These are phyloP conservation scores for Myotisia sp. DNA, from an alignment of 2,329 filamentous ascomycete genomes.

Conservation along the genomic window DNA sequence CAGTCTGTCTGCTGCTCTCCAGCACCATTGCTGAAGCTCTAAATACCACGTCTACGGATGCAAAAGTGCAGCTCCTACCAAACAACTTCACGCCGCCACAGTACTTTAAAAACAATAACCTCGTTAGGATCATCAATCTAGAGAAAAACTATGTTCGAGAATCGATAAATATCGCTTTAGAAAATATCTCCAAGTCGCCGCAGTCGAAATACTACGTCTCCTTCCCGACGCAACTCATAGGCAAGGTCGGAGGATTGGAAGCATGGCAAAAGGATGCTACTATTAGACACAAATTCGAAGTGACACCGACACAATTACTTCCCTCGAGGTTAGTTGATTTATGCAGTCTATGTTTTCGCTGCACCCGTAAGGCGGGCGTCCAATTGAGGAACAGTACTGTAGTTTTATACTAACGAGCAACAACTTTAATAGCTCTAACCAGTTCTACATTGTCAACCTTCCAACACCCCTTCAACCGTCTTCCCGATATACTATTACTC, in stretches of 20 bases:
- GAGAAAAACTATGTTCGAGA: constrained; percentile 89
- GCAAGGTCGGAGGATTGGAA: constrained; percentile 70
- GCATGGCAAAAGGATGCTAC: constrained; percentile 82
- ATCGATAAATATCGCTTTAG: constrained; percentile 81
- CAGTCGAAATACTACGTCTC: constrained; percentile 87
- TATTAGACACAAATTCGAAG: constrained; percentile 51
- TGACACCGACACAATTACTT: constrained; percentile 47
- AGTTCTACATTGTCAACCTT: constrained; percentile 76
- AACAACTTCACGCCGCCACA: constrained; percentile 63
- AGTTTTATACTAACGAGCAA: constrained; percentile 16
- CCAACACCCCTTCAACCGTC: constrained; percentile 61
- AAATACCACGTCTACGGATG: constrained; percentile 17
- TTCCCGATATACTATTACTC: constrained; percentile 69
- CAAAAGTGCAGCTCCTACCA: constrained; percentile 24
- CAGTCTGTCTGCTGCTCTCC: constrained; percentile 24
- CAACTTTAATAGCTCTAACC: constrained; percentile 42
- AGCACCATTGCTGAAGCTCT: constrained; percentile 16
- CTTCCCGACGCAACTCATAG: constrained; percentile 62
- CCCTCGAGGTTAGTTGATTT: constrained; percentile 16
- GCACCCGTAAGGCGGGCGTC: neutral
- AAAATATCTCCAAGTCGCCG: constrained; percentile 65
- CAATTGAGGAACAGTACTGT: too few species aligned
- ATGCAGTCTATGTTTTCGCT: neutral
- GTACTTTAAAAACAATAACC: constrained; percentile 85
- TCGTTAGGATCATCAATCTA: constrained; percentile 77